phyloP scores from a whole-genome alignment of 768 basidiomycete species.

The Amanita thiersii region DNA sequence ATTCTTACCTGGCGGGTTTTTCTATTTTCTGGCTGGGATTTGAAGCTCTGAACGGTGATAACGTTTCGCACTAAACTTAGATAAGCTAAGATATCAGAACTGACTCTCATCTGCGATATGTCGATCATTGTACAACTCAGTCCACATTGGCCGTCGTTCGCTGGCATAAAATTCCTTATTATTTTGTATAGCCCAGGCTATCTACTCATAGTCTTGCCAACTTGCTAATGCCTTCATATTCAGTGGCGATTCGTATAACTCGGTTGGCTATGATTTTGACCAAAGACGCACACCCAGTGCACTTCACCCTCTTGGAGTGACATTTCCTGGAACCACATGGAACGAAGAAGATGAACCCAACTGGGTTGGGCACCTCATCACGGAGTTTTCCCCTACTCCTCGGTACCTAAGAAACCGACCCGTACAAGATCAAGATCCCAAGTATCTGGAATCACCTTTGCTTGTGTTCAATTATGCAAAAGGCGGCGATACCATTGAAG shows the following conservation, averaged over 20 bases:
- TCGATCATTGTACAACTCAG: conserved; percentile 17
- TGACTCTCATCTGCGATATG: conserved; percentile 10
- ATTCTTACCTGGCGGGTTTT: no score
- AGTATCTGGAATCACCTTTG: conserved; percentile 24
- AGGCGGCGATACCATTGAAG: conserved; percentile 40
- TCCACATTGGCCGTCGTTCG: conserved; percentile 35
- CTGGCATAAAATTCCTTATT: conserved; percentile 31
- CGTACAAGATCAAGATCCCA: conserved; percentile 18
- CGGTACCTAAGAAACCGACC: conserved; percentile 20
- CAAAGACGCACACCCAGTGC: conserved; percentile 24
- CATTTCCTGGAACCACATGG: conserved; percentile 42
- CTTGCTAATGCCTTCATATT: not conserved
- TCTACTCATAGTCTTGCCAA: not conserved
- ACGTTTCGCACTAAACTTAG: no score
- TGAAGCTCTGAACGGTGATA: no score
- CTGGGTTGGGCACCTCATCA: conserved; percentile 57
- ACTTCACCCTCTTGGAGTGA: conserved; percentile 37
- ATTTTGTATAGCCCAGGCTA: conserved; percentile 37
- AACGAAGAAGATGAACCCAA: conserved; percentile 41
- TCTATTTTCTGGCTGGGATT: no score
- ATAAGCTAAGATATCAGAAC: no score
- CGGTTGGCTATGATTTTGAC: conserved; percentile 23
- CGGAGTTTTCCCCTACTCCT: conserved; percentile 29
- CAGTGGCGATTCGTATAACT: conserved; percentile 59
- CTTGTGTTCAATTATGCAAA: conserved; percentile 52